Base-by-base conservation (phyloP, 805 yeast genomes). In the Candida boidinii region DNA sequence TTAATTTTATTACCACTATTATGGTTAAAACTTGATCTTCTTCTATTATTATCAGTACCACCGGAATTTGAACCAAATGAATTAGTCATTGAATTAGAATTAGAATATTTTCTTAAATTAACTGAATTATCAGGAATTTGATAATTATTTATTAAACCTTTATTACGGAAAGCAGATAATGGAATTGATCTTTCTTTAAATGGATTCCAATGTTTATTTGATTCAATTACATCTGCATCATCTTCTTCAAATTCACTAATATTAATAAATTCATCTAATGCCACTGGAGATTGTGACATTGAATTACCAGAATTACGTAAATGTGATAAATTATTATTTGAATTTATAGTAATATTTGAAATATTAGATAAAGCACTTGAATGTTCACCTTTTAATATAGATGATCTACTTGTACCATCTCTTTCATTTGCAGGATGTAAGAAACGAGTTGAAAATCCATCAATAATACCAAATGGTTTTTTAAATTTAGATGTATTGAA, bases 401-500 rank as follows among this genome's bases (percentile, higher is more conserved):
- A 43, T 1, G 51, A 45, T 29, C 48, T 37, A 25, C 43, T 48
- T 7, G 24, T 25, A 3, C 13, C 24, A 11, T 6, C 15, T n/a
- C n/a, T n/a, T 32, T 45, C 54, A 26, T 46, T 48, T 11, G 42
- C 35, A 1, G 82, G 80, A 41, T 74, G 62, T 41, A 90, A 62
- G 2, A 94, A 80, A 35, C 96, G 69, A 1, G 97, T 92, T 0
- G 95, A 79, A 20, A 85, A 68, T 5, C 98, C 98, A 54, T 90
- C 97, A 49, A 90, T 90, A 37, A 90, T 86, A 16, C 96, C 94
- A 55, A 83, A 86, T 1, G 95, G 96, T 46, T 85, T 79, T 36
- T 57, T 59, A 32, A 73, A 73, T 28, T 66, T 72, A 32, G 79
- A 73, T 5, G 94, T 79, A 23, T 81, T 77, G 94, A 96, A 90